phyloP scores from a whole-genome alignment of 2,329 filamentous ascomycete genomes.

The Monosporascus sp. region DNA sequence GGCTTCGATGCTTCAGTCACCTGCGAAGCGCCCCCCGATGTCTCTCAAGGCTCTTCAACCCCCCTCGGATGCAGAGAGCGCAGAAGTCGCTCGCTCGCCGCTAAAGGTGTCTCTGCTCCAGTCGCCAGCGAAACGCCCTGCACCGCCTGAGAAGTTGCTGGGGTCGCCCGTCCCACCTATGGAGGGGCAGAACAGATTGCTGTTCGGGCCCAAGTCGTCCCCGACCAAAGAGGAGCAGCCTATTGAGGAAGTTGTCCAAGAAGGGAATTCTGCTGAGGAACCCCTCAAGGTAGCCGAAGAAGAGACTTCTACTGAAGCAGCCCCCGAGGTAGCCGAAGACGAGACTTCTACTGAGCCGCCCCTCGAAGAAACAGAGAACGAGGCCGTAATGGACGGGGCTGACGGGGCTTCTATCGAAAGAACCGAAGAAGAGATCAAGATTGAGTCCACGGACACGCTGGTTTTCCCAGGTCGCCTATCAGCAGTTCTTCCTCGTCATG shows the following conservation, averaged over 20 bases:
- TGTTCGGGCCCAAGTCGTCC: slow-evolving; percentile 10
- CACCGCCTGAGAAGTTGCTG: slow-evolving; percentile 20
- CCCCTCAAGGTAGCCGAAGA: slow-evolving; percentile 5
- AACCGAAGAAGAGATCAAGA: slow-evolving; percentile 23
- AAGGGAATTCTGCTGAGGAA: slow-evolving; percentile 2
- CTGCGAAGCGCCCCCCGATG: slow-evolving; percentile 39
- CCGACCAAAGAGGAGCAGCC: slow-evolving; percentile 9
- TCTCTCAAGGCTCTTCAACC: slow-evolving; percentile 19
- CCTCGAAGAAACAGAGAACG: neutral
- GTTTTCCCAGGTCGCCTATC: slow-evolving; percentile 41
- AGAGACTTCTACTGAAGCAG: slow-evolving; percentile 1
- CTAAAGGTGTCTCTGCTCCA: slow-evolving; percentile 27
- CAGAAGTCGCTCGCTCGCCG: slow-evolving; percentile 27
- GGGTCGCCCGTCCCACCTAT: slow-evolving; percentile 7
- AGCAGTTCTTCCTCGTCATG: slow-evolving; percentile 37
- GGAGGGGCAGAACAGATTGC: slow-evolving; percentile 6
- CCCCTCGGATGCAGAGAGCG: slow-evolving; percentile 15
- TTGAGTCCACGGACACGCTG: slow-evolving; percentile 30
- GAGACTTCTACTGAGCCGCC: neutral
- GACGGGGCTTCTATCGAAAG: slow-evolving; percentile 15
- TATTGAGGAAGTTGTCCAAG: slow-evolving; percentile 3
- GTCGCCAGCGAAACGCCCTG: slow-evolving; percentile 26
- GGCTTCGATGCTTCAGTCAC: slow-evolving; percentile 45
- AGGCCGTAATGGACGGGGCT: slow-evolving; percentile 31
- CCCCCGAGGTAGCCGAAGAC: neutral